These are phyloP conservation scores for Zoysia pacifica DNA, from an alignment of 176 grass and related monocot species.

Conservation along the genomic window DNA sequence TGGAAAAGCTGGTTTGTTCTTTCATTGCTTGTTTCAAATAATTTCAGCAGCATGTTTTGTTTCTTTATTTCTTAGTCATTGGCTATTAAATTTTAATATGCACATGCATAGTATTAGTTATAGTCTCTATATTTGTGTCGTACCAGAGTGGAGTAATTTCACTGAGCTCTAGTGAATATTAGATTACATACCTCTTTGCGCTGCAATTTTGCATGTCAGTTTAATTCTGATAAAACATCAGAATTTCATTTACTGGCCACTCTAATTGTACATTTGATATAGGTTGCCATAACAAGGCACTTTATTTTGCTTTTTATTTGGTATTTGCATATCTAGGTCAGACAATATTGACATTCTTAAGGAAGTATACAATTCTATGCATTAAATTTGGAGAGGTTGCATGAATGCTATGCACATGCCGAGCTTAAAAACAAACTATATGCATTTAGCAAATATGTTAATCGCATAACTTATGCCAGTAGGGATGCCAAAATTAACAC, in stretches of 20 bases:
- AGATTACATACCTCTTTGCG: not conserved
- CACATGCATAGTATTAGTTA: not conserved
- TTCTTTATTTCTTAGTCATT: slow-evolving; percentile 27
- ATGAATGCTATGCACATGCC: not conserved
- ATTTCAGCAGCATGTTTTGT: slow-evolving; percentile 31
- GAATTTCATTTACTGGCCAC: not conserved
- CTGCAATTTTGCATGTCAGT: not conserved
- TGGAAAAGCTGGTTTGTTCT: slow-evolving; percentile 72
- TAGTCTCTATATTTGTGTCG: not conserved
- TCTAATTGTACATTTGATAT: not conserved
- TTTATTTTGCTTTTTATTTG: slow-evolving; percentile 7
- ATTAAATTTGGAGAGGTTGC: slow-evolving; percentile 13
- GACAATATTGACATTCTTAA: not conserved
- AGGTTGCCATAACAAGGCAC: not conserved
- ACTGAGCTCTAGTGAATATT: slow-evolving; percentile 11
- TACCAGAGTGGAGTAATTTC: not conserved
- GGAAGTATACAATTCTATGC: not conserved
- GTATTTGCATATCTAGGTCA: not conserved
- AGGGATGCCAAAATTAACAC: not conserved
- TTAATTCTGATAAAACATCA: not conserved
- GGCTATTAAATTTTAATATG: not conserved
- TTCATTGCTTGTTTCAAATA: slow-evolving; percentile 54
- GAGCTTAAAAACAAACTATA: not conserved
- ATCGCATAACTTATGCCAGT: slow-evolving; percentile 18
- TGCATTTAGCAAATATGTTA: not conserved